Evolutionary conservation across 352 stramenopile species (phyloP), one percentile per base, ranked within the genome.

Genomic region (Phytophthora sp.): DNA sequence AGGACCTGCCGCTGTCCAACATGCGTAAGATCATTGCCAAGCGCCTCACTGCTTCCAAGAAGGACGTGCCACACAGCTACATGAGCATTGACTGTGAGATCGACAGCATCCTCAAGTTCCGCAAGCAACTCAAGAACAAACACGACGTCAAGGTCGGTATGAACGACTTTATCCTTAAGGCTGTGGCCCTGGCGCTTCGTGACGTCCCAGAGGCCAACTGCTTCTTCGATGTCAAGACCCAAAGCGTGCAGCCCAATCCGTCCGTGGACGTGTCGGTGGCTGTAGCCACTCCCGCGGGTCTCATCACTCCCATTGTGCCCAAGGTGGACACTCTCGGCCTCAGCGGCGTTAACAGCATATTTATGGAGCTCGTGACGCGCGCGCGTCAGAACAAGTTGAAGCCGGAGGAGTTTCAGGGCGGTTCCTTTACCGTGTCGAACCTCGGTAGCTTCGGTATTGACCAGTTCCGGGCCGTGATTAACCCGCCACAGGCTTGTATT

Each of bases 21-120:
- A 99, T 99, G 96, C 89, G 97, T 60, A 99, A 99, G 80, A 94
- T 99, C 66, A 99, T 99, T 68, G 96, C 97, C 26, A 97, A 97
- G 69, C 94, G 98, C 21, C 83, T 99, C 23, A 97, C 96, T 4
- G 93, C 98, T 71, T 98, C 92, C 57, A 99, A 99, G 86, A 78
- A 89, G 33, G 89, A 90, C 9, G 95, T 99, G 50, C 98, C 98
- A 26, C 97, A 99, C 81, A 95, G 97, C 74, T 99, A 99, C 77
- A 86, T 88, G 51, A 97, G 92, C 59, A 96, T 98, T 20, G 94
- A 98, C 77, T 98, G 97, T 61, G 88, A 98, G 74, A 91, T 99
- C 59, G 98, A 97, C 77, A 73, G 29, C 58, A 86, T 97, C 52
- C 83, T 95, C 63, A 75, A 69, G 64, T 74, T 99, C 42, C 94